A percentile compares a stretch with the other conserved stretches of the same genome.
phyloP scores from a whole-genome alignment of 2,329 filamentous ascomycete species.

The Fusarium citri region DNA sequence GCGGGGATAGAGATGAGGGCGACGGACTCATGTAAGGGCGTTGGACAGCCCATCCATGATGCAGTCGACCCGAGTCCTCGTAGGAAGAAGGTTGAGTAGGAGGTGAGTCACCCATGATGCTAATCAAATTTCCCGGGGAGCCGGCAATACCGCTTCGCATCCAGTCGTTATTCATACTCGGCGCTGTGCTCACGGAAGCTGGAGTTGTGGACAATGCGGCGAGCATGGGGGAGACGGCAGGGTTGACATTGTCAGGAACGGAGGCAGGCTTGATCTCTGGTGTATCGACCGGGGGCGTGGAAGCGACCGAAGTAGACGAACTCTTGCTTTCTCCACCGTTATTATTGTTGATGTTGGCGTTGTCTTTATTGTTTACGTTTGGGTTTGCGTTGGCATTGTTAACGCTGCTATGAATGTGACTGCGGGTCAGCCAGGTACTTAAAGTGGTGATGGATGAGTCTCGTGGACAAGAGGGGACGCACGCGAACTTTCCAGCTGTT shows the following conservation, averaged over 20 bases:
- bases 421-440: constrained; percentile 42
- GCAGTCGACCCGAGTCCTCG: constrained; percentile 58
- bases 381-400: constrained; percentile 43
- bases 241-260: constrained; percentile 57
- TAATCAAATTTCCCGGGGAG: constrained; percentile 66
- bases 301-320: constrained; percentile 56
- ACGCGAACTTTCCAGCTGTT: constrained; percentile 64
- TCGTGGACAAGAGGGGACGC: constrained; percentile 50
- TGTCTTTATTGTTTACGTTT: constrained; percentile 50
- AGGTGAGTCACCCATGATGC: constrained; percentile 63
- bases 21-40: constrained; percentile 59
- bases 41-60: constrained; percentile 60
- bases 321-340: constrained; percentile 51
- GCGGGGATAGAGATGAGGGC: constrained; percentile 57
- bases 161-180: constrained; percentile 62
- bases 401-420: constrained; percentile 33
- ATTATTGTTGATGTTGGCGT: constrained; percentile 42
- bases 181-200: constrained; percentile 61
- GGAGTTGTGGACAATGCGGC: constrained; percentile 62
- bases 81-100: constrained; percentile 65
- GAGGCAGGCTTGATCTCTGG: constrained; percentile 59
- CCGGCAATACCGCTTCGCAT: constrained; percentile 57
- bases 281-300: constrained; percentile 58
- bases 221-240: constrained; percentile 59
- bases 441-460: constrained; percentile 42